Evolutionary conservation across 2,329 filamentous ascomycete species (phyloP), one percentile per base, ranked within the genome.

Genomic region (Cercospora sesami): DNA sequence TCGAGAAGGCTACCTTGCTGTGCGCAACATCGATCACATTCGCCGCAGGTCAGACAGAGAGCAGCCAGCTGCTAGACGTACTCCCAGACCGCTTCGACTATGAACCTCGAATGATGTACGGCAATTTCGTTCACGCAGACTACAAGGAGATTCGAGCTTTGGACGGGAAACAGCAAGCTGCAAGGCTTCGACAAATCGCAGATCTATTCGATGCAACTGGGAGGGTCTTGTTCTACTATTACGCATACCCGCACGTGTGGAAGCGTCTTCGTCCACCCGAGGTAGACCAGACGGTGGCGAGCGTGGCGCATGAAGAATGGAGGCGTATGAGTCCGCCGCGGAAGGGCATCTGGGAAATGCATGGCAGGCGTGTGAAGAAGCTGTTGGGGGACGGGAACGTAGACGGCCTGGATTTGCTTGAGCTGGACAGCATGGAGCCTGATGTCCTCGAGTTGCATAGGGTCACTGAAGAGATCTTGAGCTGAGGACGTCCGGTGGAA

Each of bases 161-260:
- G 3, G 62, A 69, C 30, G 69, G 70, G 28, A 71, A 70, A 48
- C 61, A 66, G n/a, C 69, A 71, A 42, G 64, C 59, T 7, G 67
- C 69, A 7, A 51, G 68, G 18, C 70, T 74, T 8, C 68, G 71
- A 55, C 72, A 71, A 26, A 58, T 73, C 12, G 70, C 68, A 21
- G 66, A 72, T 42, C 66, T 70, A 2, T 64, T 72, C 36, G 72
- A 72, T 21, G 9, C 33, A 6, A 62, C 33, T 1, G 72, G 71
- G 14, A 71, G 65, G 36, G 53, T 60, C 5, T 53, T 73, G 28
- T 73, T 69, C 65, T 70, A 70, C 61, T 73, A 72, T 59, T 71
- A 69, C 23, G 64, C 60, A 8, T 69, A 68, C 14, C 72, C 72
- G 33, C 69, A 66, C 28, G 64, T 73, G 2, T 70, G 66, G 63